phyloP scores from a whole-genome alignment of 176 grass and related monocot genomes.

The Themeda triandra region DNA sequence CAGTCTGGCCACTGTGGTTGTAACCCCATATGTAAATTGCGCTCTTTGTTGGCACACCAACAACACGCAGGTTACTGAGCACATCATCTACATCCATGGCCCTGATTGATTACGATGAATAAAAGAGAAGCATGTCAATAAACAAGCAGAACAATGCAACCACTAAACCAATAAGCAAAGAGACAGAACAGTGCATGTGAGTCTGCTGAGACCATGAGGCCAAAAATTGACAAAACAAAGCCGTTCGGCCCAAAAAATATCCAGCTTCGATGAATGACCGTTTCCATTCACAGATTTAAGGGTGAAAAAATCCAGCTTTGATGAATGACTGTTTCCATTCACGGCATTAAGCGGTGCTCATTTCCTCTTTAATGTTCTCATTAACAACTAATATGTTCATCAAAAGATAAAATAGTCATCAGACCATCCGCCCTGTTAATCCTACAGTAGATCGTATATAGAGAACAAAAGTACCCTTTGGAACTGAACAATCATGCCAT shows the following conservation, averaged over 20 bases:
- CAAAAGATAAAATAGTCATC: not conserved
- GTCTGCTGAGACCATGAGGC: not conserved
- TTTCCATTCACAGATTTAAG: no score
- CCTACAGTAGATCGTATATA: not conserved
- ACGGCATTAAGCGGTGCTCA: not conserved
- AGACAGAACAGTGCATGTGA: not conserved
- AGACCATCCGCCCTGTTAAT: not conserved
- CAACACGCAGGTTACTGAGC: constrained; percentile 35
- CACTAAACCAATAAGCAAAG: constrained; percentile 5
- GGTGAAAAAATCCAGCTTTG: no score
- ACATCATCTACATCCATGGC: constrained; percentile 69
- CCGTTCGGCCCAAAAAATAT: not conserved
- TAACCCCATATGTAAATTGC: constrained; percentile 97
- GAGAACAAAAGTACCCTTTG: not conserved
- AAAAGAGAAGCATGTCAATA: not conserved
- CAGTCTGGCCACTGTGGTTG: constrained; percentile 88
- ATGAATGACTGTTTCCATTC: not conserved
- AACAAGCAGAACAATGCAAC: not conserved
- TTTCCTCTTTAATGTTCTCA: not conserved
- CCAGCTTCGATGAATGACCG: not conserved
- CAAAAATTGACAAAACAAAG: not conserved
- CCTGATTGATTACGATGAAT: constrained; percentile 18
- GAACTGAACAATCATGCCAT: not conserved
- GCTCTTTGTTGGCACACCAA: constrained; percentile 57
- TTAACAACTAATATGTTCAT: not conserved